Conservation (phyloP, 202 grass and related monocot species). For the Schoenoplectus triqueter region DNA sequence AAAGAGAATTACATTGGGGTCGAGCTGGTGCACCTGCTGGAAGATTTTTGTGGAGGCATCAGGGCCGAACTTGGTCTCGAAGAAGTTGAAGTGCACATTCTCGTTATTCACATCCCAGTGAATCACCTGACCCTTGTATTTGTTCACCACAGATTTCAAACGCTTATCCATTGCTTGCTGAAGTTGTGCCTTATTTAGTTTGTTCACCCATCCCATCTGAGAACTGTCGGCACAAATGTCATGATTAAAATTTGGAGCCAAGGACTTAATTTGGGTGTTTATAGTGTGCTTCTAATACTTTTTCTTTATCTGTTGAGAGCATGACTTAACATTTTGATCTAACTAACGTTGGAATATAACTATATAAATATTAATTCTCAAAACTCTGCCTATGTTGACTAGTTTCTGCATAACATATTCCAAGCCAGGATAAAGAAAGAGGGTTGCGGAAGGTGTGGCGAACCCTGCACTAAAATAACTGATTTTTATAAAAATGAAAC, state of each 20-base stretch:
- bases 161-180: slow-evolving; percentile 52
- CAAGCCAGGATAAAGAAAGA: no score
- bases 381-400: no score
- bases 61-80: slow-evolving; percentile 56
- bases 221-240: slow-evolving; percentile 7
- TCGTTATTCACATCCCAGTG: slow-evolving; percentile 90
- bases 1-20: slow-evolving; percentile 57
- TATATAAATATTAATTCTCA: not conserved
- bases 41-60: slow-evolving; percentile 66
- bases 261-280: not conserved
- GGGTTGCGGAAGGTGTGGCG: no score
- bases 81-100: slow-evolving; percentile 78
- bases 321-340: not conserved
- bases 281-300: not conserved
- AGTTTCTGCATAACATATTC: no score
- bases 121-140: slow-evolving; percentile 69
- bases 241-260: not conserved
- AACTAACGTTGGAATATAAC: not conserved
- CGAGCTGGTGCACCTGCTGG: slow-evolving; percentile 56
- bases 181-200: slow-evolving; percentile 44
- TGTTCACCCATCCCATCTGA: slow-evolving; percentile 61
- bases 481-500: no score
- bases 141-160: slow-evolving; percentile 51
- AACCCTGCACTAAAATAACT: no score
- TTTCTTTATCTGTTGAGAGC: not conserved